Base-by-base conservation (phyloP, 768 basidiomycete genomes). In the Botryobasidium botryosum region DNA sequence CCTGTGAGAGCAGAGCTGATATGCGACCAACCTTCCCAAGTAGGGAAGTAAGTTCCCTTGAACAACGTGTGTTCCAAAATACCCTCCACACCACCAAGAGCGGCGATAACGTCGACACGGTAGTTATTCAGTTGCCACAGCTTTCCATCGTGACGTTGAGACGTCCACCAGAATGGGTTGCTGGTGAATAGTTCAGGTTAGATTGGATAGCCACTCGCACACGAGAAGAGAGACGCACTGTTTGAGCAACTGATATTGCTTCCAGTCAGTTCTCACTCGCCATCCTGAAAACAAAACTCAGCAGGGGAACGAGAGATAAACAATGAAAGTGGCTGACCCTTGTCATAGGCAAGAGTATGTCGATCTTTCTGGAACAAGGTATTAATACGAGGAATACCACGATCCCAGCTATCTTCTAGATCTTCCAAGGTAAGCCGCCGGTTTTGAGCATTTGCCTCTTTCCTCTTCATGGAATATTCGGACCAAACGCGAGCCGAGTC, bases 81-180 rank as follows among this genome's bases (percentile, higher is more conserved):
- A 52, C 87, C 86, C 59, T 92, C 90, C 20, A 94, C 86, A 70
- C 90, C 88, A 49, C 88, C 90, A 27, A 94, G 68, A 10, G 92
- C 92, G n/a, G 91, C 88, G 52, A 96, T 97, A 24, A 94, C 91
- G 58, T 99, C 94, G 40, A 97, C 88, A 50, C 94, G 84, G 65
- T 97, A 99, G 61, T 91, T 91, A 67, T 96, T 96, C 45, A 99
- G 65, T 53, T 94, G 85, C 88, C 90, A 94, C 3, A 96, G 66
- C 59, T 96, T 94, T 39, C 86, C 88, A 52, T 92, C 88, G 51
- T 94, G 92, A 5, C 94, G 76, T 58, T 96, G 91, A 6, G 83
- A 88, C 6, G 92, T 97, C 94, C 94, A 99, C 86, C 86, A 90
- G 76, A 96, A 97, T 1, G 92, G 94, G 57, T 94, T 94, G 59